A percentile compares a stretch with the other conserved stretches of the same genome.
These are phyloP conservation scores for Thelephora terrestris DNA, from an alignment of 1,284 basidiomycete species.

Conservation along the genomic window DNA sequence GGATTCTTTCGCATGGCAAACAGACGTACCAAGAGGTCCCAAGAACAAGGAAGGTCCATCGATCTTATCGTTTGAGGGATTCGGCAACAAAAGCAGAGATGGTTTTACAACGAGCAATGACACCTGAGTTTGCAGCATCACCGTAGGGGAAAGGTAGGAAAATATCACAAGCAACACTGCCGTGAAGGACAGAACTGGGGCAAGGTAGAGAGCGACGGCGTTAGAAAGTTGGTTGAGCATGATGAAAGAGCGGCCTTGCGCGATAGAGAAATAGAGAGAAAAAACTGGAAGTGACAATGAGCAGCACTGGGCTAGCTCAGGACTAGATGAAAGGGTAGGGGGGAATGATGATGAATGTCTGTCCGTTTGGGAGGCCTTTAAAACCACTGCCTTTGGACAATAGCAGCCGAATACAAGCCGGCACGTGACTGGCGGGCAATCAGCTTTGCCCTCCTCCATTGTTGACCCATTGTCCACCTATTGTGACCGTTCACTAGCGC, in stretches of 20 bases:
- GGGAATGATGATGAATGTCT: too few relatives aligned
- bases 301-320: too few relatives aligned
- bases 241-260: slow-evolving; percentile 13
- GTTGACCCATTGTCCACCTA: too few relatives aligned
- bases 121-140: slow-evolving; percentile 51
- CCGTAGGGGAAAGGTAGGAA: slow-evolving; percentile 51
- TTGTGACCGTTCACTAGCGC: too few relatives aligned
- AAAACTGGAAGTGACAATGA: too few relatives aligned
- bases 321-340: too few relatives aligned
- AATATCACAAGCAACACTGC: slow-evolving; percentile 56
- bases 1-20: neutral
- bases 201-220: slow-evolving; percentile 57
- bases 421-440: too few relatives aligned
- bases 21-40: slow-evolving; percentile 48
- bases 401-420: too few relatives aligned
- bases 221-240: slow-evolving; percentile 68
- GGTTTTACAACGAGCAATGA: slow-evolving; percentile 56
- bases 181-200: slow-evolving; percentile 55
- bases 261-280: neutral
- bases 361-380: too few relatives aligned
- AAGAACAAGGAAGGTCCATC: slow-evolving; percentile 65
- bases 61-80: slow-evolving; percentile 27
- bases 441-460: too few relatives aligned
- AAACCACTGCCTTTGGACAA: too few relatives aligned
- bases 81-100: slow-evolving; percentile 38